phyloP scores from a whole-genome alignment of 768 basidiomycete genomes.

The Sutorius australiensis region DNA sequence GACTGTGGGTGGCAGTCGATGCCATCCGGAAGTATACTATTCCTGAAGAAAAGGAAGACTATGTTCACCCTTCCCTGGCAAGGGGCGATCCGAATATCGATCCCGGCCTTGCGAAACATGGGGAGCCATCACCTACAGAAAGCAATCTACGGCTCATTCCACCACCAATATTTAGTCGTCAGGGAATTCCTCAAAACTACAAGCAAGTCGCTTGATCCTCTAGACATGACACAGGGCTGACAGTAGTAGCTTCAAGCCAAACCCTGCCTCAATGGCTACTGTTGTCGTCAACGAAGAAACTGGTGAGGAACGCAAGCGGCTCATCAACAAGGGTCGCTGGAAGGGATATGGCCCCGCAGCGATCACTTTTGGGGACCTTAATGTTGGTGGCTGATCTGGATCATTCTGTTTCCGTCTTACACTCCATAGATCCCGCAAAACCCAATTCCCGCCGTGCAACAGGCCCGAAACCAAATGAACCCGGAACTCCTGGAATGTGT shows the following conservation, averaged over 20 bases:
- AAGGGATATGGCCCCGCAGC: slow-evolving; percentile 75
- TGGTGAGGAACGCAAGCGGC: slow-evolving; percentile 74
- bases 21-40: slow-evolving; percentile 68
- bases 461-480: slow-evolving; percentile 52
- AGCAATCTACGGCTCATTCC: slow-evolving; percentile 78
- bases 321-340: slow-evolving; percentile 87
- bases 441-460: slow-evolving; percentile 60
- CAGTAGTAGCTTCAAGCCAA: slow-evolving; percentile 64
- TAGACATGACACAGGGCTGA: background rate
- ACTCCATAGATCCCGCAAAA: slow-evolving; percentile 56
- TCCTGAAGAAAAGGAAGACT: slow-evolving; percentile 65
- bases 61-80: slow-evolving; percentile 34
- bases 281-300: slow-evolving; percentile 69
- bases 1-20: slow-evolving; percentile 49
- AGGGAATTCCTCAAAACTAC: slow-evolving; percentile 75
- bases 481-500: slow-evolving; percentile 51
- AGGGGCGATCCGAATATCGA: slow-evolving; percentile 47
- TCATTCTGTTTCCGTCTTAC: background rate
- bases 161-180: slow-evolving; percentile 85
- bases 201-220: slow-evolving; percentile 44
- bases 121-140: slow-evolving; percentile 23
- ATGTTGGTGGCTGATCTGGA: slow-evolving; percentile 28
- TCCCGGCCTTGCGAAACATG: slow-evolving; percentile 36
- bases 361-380: slow-evolving; percentile 59
- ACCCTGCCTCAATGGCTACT: slow-evolving; percentile 66